These are phyloP conservation scores for Leishmania lainsoni DNA, from an alignment of 208 protist species.

Conservation along the genomic window DNA sequence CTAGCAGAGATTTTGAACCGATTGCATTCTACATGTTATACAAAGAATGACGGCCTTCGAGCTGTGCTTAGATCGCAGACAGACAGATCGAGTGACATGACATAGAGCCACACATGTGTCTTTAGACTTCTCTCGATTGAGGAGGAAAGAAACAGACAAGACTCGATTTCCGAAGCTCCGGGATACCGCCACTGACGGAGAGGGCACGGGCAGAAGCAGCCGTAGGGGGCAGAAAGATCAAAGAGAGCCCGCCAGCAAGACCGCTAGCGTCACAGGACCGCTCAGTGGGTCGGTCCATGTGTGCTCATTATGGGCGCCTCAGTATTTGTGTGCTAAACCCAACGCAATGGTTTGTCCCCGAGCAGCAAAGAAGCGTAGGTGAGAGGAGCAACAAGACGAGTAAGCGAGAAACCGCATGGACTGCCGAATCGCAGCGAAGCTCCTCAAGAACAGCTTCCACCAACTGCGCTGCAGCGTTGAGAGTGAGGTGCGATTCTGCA, in stretches of 20 bases:
- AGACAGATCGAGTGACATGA: background rate
- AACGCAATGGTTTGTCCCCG: background rate
- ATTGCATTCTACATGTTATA: constrained; percentile 8
- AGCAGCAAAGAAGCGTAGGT: background rate
- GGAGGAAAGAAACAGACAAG: background rate
- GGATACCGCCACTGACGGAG: background rate
- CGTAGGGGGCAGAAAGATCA: background rate
- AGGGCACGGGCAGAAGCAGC: background rate
- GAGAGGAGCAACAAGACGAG: background rate
- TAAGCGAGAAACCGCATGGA: background rate
- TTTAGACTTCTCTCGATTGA: background rate
- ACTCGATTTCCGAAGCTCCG: background rate
- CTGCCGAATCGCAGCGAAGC: background rate
- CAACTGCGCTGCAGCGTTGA: background rate
- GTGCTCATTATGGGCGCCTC: background rate
- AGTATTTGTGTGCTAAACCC: background rate
- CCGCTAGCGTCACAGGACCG: background rate
- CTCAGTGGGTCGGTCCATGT: background rate
- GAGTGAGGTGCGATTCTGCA: background rate
- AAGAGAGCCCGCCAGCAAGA: background rate
- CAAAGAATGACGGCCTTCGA: constrained; percentile 31
- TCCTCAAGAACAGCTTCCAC: background rate
- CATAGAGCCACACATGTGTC: background rate
- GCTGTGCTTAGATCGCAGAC: constrained; percentile 2
- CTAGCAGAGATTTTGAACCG: constrained; percentile 33